These are phyloP conservation scores for Elaeis guineensis DNA, from an alignment of 176 grass and related monocot species.

Conservation along the genomic window DNA sequence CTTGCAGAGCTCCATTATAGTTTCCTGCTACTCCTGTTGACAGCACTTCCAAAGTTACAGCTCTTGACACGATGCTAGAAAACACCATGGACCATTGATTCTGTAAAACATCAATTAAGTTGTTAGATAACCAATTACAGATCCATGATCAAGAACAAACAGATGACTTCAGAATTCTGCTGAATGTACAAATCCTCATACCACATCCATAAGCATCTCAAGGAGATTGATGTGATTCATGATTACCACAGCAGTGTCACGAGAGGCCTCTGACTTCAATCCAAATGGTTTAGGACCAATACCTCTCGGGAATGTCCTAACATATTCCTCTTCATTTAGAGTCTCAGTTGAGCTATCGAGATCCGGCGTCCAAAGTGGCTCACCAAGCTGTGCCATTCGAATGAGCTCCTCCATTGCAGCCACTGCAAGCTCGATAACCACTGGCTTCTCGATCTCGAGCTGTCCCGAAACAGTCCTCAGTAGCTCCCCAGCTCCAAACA, in stretches of 20 bases:
- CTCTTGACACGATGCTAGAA: constrained; percentile 14
- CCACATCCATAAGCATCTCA: constrained; percentile 81
- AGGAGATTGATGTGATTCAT: constrained; percentile 68
- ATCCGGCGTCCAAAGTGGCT: constrained; percentile 52
- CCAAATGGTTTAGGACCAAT: constrained; percentile 47
- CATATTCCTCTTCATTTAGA: constrained; percentile 62
- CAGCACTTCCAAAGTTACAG: constrained; percentile 14
- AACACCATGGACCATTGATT: constrained; percentile 20
- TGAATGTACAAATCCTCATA: constrained; percentile 10
- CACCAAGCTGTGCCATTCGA: constrained; percentile 53
- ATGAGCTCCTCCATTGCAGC: constrained; percentile 87
- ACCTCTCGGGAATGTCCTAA: constrained; percentile 44
- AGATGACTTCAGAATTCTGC: no score
- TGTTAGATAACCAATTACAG: no score
- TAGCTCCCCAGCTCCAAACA: constrained; percentile 37
- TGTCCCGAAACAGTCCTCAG: constrained; percentile 34
- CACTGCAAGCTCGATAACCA: constrained; percentile 83
- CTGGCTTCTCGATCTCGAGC: constrained; percentile 52
- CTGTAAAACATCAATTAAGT: background rate
- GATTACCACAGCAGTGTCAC: constrained; percentile 52
- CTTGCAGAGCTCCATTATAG: constrained; percentile 12
- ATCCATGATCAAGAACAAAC: no score
- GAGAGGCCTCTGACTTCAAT: constrained; percentile 53
- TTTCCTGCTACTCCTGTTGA: constrained; percentile 20
- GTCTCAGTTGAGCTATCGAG: constrained; percentile 25